These are phyloP conservation scores for Bombardia bombarda DNA, from an alignment of 495 filamentous ascomycete species.

Conservation along the genomic window DNA sequence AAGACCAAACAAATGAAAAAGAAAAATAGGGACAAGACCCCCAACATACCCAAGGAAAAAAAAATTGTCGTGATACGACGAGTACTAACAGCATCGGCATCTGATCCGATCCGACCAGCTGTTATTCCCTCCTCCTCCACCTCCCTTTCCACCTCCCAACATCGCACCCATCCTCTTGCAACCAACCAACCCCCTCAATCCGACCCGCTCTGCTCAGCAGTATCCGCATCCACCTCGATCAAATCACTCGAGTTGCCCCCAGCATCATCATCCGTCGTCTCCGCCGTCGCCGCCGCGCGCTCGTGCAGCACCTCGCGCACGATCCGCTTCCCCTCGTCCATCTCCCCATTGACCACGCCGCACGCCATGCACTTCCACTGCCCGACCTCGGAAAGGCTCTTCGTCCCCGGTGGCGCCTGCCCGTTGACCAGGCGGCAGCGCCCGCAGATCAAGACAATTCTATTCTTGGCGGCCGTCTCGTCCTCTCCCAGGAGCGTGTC, in stretches of 20 bases:
- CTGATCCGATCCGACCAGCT: too few species aligned
- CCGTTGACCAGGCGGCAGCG: conserved; percentile 88
- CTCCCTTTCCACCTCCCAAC: conserved; percentile 6
- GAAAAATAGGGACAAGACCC: too few species aligned
- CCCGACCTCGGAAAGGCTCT: conserved; percentile 69
- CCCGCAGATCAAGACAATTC: conserved; percentile 78
- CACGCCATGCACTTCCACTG: conserved; percentile 86
- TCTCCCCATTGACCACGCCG: conserved; percentile 73
- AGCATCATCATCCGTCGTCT: conserved; percentile 23
- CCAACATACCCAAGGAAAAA: too few species aligned
- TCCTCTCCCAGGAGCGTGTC: conserved; percentile 93
- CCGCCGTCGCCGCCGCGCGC: neutral
- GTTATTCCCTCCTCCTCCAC: too few species aligned
- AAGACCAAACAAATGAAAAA: too few species aligned
- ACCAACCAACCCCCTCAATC: neutral
- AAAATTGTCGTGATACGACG: too few species aligned
- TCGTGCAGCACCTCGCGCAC: conserved; percentile 39
- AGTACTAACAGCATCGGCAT: too few species aligned
- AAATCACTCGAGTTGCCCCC: conserved; percentile 27
- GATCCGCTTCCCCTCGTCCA: conserved; percentile 57
- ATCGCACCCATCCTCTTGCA: neutral
- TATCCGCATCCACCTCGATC: conserved; percentile 33
- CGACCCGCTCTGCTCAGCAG: conserved; percentile 6
- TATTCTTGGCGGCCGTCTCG: conserved; percentile 84
- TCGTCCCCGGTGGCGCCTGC: conserved; percentile 84